These are phyloP conservation scores for Macrolepiota albuminosa DNA, from an alignment of 768 basidiomycete species.

Conservation along the genomic window DNA sequence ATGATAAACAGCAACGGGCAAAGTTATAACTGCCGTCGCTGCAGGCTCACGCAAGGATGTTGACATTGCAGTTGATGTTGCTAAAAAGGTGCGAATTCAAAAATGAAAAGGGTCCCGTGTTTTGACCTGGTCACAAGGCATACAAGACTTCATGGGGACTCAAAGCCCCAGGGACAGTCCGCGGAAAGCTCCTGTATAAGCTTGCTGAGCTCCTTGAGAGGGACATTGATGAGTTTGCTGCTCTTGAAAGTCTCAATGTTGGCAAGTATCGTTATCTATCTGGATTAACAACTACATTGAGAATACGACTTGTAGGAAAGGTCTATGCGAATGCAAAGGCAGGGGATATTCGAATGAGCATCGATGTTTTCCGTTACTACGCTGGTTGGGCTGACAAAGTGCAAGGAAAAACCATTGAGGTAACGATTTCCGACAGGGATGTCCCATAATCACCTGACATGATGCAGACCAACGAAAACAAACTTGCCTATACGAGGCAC, in stretches of 20 bases:
- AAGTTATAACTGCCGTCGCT: slow-evolving; percentile 45
- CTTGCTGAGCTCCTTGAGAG: slow-evolving; percentile 26
- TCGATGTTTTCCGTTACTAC: slow-evolving; percentile 63
- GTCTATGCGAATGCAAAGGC: slow-evolving; percentile 43
- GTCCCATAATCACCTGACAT: not conserved
- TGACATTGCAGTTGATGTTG: slow-evolving; percentile 57
- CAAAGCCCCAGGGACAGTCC: slow-evolving; percentile 39
- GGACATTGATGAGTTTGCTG: slow-evolving; percentile 24
- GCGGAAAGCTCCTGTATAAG: slow-evolving; percentile 26
- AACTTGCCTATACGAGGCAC: slow-evolving; percentile 31
- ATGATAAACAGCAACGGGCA: slow-evolving; percentile 45
- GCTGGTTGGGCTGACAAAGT: slow-evolving; percentile 87
- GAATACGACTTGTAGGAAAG: slow-evolving; percentile 36
- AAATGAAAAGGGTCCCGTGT: not conserved
- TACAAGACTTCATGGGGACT: slow-evolving; percentile 64
- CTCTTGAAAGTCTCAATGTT: slow-evolving; percentile 22
- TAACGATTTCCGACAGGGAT: not conserved
- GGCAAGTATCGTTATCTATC: slow-evolving; percentile 12
- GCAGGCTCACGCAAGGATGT: slow-evolving; percentile 60
- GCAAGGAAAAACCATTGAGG: slow-evolving; percentile 64
- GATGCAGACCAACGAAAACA: slow-evolving; percentile 21
- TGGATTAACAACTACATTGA: not conserved
- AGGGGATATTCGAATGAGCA: slow-evolving; percentile 42
- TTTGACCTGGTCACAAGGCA: slow-evolving; percentile 17
- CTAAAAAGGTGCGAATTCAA: slow-evolving; percentile 35